These are phyloP conservation scores for Hypoxylon perforatum DNA, from an alignment of 495 filamentous ascomycete species.

Conservation along the genomic window DNA sequence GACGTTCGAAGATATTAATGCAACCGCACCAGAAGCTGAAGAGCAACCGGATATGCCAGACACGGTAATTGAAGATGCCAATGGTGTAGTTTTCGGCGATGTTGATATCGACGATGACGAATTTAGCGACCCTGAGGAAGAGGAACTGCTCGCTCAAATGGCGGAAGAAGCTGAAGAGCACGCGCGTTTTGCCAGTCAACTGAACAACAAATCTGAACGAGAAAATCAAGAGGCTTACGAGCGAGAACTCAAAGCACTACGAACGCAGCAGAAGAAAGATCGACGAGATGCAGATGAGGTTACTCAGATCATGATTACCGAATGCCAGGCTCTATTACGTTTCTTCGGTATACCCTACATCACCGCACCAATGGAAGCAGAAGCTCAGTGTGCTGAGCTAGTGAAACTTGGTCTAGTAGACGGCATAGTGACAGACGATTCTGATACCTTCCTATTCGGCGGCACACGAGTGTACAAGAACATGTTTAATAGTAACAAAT, in stretches of 20 bases:
- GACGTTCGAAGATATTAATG: constrained; percentile 63
- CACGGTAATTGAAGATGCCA: constrained; percentile 5
- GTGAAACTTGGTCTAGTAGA: constrained; percentile 88
- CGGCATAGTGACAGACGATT: constrained; percentile 98
- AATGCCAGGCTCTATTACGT: constrained; percentile 89
- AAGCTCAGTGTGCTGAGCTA: constrained; percentile 95
- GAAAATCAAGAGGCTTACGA: constrained; percentile 84
- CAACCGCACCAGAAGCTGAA: constrained; percentile 14
- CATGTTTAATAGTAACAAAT: constrained; percentile 98
- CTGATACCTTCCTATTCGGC: constrained; percentile 96
- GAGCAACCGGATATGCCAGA: constrained; percentile 13
- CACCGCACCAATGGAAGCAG: constrained; percentile 98
- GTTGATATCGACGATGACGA: constrained; percentile 55
- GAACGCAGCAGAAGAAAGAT: constrained; percentile 94
- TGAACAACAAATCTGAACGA: constrained; percentile 74
- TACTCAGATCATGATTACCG: constrained; percentile 90
- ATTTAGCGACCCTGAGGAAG: constrained; percentile 90
- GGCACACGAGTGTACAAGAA: constrained; percentile 98
- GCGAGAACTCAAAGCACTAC: constrained; percentile 83
- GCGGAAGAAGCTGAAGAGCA: constrained; percentile 92
- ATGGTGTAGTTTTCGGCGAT: constrained; percentile 51
- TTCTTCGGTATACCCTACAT: constrained; percentile 96
- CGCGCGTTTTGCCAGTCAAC: constrained; percentile 84
- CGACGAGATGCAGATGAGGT: constrained; percentile 96
- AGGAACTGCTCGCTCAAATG: constrained; percentile 84